Percentiles rank a stretch among this genome's conserved stretches.
Evolutionary conservation across 352 stramenopile species (phyloP).

Genomic region (Phytophthora uliginosa): DNA sequence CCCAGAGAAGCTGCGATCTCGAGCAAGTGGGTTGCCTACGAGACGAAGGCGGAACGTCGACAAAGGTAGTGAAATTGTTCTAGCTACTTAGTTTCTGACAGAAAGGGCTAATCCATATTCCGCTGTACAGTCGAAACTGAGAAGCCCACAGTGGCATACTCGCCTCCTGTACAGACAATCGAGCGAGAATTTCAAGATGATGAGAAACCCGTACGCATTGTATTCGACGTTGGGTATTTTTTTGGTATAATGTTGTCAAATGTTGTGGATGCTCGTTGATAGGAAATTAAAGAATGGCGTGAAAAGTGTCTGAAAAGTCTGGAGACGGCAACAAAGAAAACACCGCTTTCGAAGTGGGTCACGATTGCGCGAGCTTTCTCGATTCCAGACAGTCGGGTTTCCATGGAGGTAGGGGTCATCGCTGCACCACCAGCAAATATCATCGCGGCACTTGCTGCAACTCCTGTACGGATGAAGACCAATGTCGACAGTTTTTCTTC

Average conservation of each 20-base stretch:
- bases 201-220: constrained; percentile 30
- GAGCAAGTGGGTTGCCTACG: neutral
- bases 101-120: neutral
- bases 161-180: constrained; percentile 22
- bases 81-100: neutral
- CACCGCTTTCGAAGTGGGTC: constrained; percentile 50
- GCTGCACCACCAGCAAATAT: constrained; percentile 17
- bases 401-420: constrained; percentile 39
- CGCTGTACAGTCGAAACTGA: constrained; percentile 9
- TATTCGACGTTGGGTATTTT: neutral
- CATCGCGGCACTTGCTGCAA: constrained; percentile 22
- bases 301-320: constrained; percentile 51
- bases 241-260: neutral
- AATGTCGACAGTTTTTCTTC: constrained; percentile 61
- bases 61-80: constrained; percentile 10
- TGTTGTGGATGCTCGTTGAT: neutral
- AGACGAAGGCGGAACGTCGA: constrained; percentile 16
- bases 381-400: constrained; percentile 21
- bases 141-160: neutral
- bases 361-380: constrained; percentile 51
- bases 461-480: constrained; percentile 40
- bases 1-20: constrained; percentile 19
- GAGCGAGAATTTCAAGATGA: constrained; percentile 17
- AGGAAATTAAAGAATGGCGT: constrained; percentile 57
- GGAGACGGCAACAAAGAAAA: constrained; percentile 32